Evolutionary conservation across 176 grass and related monocot species (phyloP).

Genomic region (Musa beccarii): DNA sequence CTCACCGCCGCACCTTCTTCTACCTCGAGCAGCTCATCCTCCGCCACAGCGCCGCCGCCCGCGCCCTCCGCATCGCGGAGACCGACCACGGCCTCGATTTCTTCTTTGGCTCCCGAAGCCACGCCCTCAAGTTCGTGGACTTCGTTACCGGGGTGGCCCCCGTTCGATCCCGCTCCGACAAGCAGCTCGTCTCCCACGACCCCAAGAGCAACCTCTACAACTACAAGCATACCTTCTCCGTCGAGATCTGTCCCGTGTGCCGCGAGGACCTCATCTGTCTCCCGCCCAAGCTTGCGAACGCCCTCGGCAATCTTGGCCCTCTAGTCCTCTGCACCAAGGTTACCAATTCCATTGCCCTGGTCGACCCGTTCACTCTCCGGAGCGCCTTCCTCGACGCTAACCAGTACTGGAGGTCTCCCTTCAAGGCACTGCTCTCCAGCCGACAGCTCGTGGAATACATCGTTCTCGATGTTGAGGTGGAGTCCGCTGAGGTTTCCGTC

Average conservation of each 20-base stretch:
- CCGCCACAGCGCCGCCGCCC: slow-evolving; percentile 55
- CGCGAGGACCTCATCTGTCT: slow-evolving; percentile 83
- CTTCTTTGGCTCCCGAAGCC: slow-evolving; percentile 67
- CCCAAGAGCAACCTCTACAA: slow-evolving; percentile 63
- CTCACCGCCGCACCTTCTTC: slow-evolving; percentile 78
- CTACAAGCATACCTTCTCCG: slow-evolving; percentile 85
- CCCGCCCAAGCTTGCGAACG: slow-evolving; percentile 49
- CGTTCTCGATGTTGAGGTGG: slow-evolving; percentile 69
- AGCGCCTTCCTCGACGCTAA: slow-evolving; percentile 72
- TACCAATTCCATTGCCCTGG: slow-evolving; percentile 52
- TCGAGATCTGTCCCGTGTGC: slow-evolving; percentile 89
- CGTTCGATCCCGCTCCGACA: slow-evolving; percentile 47
- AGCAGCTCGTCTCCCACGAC: slow-evolving; percentile 89
- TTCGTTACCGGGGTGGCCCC: slow-evolving; percentile 65
- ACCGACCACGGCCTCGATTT: slow-evolving; percentile 59
- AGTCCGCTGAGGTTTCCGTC: slow-evolving; percentile 52
- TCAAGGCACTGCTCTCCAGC: slow-evolving; percentile 55
- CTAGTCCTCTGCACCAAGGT: slow-evolving; percentile 76
- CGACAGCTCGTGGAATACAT: slow-evolving; percentile 85
- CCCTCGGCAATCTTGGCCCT: slow-evolving; percentile 68
- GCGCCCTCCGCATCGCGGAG: slow-evolving; percentile 48
- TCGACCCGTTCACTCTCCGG: slow-evolving; percentile 67
- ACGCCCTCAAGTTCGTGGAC: slow-evolving; percentile 61
- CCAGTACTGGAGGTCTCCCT: slow-evolving; percentile 65
- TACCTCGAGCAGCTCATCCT: slow-evolving; percentile 85